Evolutionary conservation across 2,329 filamentous ascomycete genomes (phyloP).

Genomic region (Stemphylium vesicarium): DNA sequence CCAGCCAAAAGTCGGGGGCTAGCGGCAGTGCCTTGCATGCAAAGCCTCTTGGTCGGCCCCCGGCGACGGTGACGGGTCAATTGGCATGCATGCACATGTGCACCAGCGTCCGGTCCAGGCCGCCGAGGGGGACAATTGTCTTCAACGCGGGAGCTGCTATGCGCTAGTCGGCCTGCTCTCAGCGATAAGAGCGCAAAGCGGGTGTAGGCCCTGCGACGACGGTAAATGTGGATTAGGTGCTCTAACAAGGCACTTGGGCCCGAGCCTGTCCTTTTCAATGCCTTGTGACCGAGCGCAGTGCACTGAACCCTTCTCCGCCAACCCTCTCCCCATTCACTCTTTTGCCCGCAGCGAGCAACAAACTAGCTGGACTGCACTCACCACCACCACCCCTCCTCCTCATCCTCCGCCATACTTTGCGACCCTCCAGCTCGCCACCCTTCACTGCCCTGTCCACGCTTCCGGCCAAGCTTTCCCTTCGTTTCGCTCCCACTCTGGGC

Average conservation of each 20-base stretch:
- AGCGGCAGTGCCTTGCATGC: constrained; percentile 19
- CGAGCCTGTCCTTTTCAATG: constrained; percentile 13
- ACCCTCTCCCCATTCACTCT: constrained; percentile 11
- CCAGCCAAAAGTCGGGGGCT: background rate
- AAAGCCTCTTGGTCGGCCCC: background rate
- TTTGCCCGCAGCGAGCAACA: constrained; percentile 11
- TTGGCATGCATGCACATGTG: background rate
- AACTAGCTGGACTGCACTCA: background rate
- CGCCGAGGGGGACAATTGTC: constrained; percentile 2
- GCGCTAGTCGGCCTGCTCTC: constrained; percentile 23
- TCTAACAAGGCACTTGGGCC: constrained; percentile 9
- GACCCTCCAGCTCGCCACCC: background rate
- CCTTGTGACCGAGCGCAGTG: constrained; percentile 14
- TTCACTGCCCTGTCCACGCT: constrained; percentile 19
- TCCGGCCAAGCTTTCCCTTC: constrained; percentile 24
- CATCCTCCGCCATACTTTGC: background rate
- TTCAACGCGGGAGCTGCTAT: constrained; percentile 19
- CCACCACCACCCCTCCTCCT: background rate
- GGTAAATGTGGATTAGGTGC: constrained; percentile 27
- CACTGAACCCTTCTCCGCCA: constrained; percentile 15
- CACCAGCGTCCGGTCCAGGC: constrained; percentile 15
- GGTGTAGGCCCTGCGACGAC: constrained; percentile 25
- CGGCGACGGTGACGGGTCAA: background rate
- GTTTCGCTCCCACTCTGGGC: constrained; percentile 17
- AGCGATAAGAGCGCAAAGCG: constrained; percentile 33